Percentiles rank a stretch among this genome's conserved stretches.
Conservation (phyloP, 495 filamentous ascomycete genomes). For the Pseudoneurospora amorphoporcata region DNA sequence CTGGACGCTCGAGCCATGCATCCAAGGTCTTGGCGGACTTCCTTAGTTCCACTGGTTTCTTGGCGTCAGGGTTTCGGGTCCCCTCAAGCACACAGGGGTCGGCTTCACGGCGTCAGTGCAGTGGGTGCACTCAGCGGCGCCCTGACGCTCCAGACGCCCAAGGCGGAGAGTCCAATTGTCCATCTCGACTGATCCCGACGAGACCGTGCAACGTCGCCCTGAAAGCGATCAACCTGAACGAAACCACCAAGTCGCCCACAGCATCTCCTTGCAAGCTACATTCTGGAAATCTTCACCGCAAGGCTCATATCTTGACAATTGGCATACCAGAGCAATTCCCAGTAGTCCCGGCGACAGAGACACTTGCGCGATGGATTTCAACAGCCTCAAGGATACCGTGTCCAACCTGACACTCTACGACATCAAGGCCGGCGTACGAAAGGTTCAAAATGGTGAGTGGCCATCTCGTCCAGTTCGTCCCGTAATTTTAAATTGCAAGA, state of each 20-base stretch:
- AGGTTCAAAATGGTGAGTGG: constrained; percentile 90
- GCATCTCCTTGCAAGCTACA: not conserved
- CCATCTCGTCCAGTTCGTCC: not conserved
- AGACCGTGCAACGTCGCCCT: not conserved
- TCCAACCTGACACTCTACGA: constrained; percentile 94
- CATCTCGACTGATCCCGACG: not conserved
- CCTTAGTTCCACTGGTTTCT: not conserved
- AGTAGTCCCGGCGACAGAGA: not conserved
- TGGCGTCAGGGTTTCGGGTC: not conserved
- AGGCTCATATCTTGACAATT: not conserved
- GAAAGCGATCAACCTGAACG: not conserved
- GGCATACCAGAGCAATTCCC: not conserved
- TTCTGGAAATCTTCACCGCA: not conserved
- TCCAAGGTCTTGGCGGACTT: not conserved
- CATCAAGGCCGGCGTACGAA: constrained; percentile 91
- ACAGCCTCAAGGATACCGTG: constrained; percentile 76
- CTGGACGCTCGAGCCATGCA: not conserved
- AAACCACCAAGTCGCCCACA: not conserved
- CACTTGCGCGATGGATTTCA: constrained; percentile 60
- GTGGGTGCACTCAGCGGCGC: not conserved
- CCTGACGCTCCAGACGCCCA: not conserved
- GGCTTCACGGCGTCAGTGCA: not conserved
- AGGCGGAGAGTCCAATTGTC: not conserved
- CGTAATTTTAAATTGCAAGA: not conserved
- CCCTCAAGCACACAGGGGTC: not conserved